Evolutionary conservation across 768 basidiomycete species (phyloP), one percentile per base, ranked within the genome.

Genomic region (Leccinum boreale): DNA sequence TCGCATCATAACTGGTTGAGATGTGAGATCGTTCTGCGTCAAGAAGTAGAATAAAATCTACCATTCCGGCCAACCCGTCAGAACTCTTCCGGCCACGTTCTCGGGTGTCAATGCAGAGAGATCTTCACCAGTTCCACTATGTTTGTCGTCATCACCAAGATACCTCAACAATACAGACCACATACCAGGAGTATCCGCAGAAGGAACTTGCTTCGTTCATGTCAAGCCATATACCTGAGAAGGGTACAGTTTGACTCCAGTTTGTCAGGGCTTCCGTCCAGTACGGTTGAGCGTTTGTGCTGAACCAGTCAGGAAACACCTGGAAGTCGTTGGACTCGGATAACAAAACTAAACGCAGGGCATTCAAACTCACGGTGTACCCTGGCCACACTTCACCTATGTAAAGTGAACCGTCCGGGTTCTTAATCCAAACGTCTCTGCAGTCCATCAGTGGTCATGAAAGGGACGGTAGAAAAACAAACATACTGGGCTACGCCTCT

Each of bases 321-420:
- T 80, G 45, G 21, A 26, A 21, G 28, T 8, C 24, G 1, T 9
- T 17, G 19, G 23, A 26, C 5, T 42, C n/a, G 26, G n/a, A 28
- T 26, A 33, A 5, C 10, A 33, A 44, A 19, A 0, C 5, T 3
- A 15, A 19, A 45, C 6, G 26, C 23, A 14, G 17, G 28, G 12
- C 0, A 35, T 45, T 15, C 1, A 29, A n/a, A 65, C 76, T n/a
- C 42, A 84, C 86, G 14, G 86, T 87, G 70, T 82, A 86, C 11
- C 88, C 88, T 10, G 88, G 87, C 87, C 86, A 90, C 5, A 89
- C 89, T 67, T 86, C 77, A 5, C 90, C 90, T 15, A 89, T 71
- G 68, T 87, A 90, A 62, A 85, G 80, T 45, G 84, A 79, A 0
- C 82, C 84, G 65, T 90, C 85, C 0, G 85, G 85, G 67, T 90